Evolutionary conservation across 805 yeast genomes (phyloP).

Genomic region (Yamadazyma insecticola): DNA sequence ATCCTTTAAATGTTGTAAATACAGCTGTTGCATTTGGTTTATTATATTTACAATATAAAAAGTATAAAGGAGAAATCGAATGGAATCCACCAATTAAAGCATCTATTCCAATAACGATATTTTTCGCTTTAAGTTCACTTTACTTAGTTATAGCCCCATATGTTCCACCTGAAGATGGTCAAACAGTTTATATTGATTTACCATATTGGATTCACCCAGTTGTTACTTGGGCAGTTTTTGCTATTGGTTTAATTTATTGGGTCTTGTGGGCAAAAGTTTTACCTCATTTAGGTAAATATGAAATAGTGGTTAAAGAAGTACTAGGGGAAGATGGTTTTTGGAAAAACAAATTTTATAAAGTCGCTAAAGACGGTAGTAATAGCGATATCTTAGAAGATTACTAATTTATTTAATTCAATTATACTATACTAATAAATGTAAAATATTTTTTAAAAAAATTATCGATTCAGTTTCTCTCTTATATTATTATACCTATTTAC

Average conservation of each 20-base stretch:
- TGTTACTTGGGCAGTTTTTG: conserved; percentile 75
- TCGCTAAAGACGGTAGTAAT: conserved; percentile 20
- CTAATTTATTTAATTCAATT: no score
- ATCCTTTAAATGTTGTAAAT: conserved; percentile 76
- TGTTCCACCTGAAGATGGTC: conserved; percentile 65
- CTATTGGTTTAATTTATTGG: conserved; percentile 64
- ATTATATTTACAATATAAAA: conserved; percentile 51
- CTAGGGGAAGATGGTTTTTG: conserved; percentile 69
- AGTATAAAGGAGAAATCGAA: conserved; percentile 41
- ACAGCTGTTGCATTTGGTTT: conserved; percentile 60
- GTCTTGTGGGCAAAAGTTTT: conserved; percentile 53
- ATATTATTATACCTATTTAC: no score
- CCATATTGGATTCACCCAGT: conserved; percentile 82
- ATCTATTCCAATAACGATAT: conserved; percentile 54
- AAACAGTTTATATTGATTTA: conserved; percentile 60
- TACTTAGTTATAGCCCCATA: conserved; percentile 75
- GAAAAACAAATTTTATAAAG: conserved; percentile 53
- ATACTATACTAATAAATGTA: no score
- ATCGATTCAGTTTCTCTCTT: no score
- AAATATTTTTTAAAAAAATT: no score
- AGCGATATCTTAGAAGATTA: conserved; percentile 4
- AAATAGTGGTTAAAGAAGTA: conserved; percentile 47
- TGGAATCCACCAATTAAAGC: conserved; percentile 77
- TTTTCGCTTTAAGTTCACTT: conserved; percentile 61
- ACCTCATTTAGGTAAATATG: conserved; percentile 53